Conservation (phyloP, 2,329 filamentous ascomycete species). For the Xenoacremonium recifei region DNA sequence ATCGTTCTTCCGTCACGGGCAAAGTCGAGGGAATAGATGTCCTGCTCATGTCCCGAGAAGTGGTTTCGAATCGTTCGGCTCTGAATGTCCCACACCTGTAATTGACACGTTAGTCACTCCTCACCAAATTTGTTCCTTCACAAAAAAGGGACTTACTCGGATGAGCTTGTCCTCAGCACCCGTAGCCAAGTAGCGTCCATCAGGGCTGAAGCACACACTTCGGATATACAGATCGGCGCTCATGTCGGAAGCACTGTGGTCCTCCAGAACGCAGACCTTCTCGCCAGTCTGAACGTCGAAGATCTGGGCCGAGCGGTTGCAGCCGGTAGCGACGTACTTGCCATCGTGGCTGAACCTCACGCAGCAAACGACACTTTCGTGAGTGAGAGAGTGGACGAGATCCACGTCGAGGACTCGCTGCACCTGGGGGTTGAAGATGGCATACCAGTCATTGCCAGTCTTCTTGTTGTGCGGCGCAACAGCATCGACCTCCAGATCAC, state of each 20-base stretch:
- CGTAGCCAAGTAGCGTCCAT: conserved; percentile 89
- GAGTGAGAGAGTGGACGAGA: conserved; percentile 85
- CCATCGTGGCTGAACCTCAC: conserved; percentile 96
- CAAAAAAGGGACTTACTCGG: conserved; percentile 59
- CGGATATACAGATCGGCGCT: conserved; percentile 94
- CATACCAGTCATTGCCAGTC: conserved; percentile 89
- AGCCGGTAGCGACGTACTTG: conserved; percentile 93
- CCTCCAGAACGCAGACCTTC: conserved; percentile 86
- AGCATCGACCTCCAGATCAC: conserved; percentile 83
- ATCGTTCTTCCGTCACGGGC: conserved; percentile 91
- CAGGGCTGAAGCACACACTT: conserved; percentile 97
- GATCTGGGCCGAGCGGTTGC: conserved; percentile 98
- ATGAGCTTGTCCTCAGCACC: conserved; percentile 98
- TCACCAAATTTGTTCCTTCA: too few relatives aligned
- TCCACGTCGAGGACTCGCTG: conserved; percentile 90
- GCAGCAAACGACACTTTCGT: conserved; percentile 97
- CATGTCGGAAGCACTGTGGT: conserved; percentile 75
- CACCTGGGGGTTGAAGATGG: conserved; percentile 91
- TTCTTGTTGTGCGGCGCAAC: conserved; percentile 86
- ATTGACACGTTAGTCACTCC: conserved; percentile 13
- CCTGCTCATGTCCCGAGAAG: conserved; percentile 96
- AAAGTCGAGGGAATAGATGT: conserved; percentile 97
- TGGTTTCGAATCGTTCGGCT: conserved; percentile 82
- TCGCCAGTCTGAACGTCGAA: conserved; percentile 88
- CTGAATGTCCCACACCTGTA: conserved; percentile 90